Base-by-base conservation (phyloP, 768 basidiomycete genomes). In the Auricularia cornea region DNA sequence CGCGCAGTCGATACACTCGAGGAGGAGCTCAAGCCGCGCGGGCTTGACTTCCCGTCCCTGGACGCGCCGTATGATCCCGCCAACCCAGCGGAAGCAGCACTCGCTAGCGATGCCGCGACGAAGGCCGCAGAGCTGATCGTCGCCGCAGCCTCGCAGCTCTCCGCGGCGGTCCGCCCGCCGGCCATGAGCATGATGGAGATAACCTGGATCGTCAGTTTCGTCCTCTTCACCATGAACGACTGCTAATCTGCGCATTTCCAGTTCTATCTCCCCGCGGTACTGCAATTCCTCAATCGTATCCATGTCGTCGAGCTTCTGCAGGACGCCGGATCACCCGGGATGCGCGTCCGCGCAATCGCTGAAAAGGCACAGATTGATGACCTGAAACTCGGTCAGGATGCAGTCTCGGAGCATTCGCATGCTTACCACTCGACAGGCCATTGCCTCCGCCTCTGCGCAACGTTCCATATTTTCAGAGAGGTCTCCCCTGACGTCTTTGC, bases 191-290 rank as follows among this genome's bases (percentile, higher is more conserved):
- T 91, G 5, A 89, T 88, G 68, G 89, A 90, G 71, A 87, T 87
- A 2, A 73, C 78, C 18, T 87, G 89, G 85, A 82, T 79, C 41
- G 89, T 90, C 68, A 65, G 86, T n/a, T n/a, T n/a, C n/a, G n/a
- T n/a, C n/a, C 77, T 63, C 65, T 59, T 29, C 16, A 26, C 2
- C 29, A 23, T 23, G 29, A 14, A n/a, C 5, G 20, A n/a, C n/a
- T 32, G 12, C 23, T 26, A 16, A 57, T 32, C 29, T 3, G 44
- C 23, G 3, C 18, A 12, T 48, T 33, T 61, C 20, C 63, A 90
- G 87, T 90, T 89, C 68, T 86, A 89, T 69, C 77, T 91, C n/a
- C 87, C 90, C 0, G 84, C 87, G 4, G 90, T 87, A 69, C 76
- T 92, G 73, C 83, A 89, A 26, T 78, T 91, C 38, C 71, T 91